These are phyloP conservation scores for Speleostelium caveatum DNA, from an alignment of 78 protist species.

Conservation along the genomic window DNA sequence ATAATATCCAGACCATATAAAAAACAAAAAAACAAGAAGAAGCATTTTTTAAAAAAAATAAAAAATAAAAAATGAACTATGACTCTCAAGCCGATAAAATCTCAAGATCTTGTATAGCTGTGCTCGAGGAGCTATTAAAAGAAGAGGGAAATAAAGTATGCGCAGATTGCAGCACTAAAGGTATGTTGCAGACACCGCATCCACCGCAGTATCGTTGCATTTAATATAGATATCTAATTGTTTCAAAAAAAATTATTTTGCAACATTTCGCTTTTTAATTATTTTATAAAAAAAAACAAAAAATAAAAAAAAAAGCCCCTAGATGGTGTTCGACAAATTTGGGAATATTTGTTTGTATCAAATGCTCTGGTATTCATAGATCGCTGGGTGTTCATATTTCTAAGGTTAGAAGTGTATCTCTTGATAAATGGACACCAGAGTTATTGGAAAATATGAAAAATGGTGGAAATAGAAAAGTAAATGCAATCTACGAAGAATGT, in stretches of 20 bases:
- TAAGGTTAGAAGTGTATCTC: slow-evolving; percentile 80
- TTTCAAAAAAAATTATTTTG: too few relatives aligned
- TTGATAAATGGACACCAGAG: slow-evolving; percentile 82
- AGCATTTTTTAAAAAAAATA: too few relatives aligned
- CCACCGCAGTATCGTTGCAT: neutral
- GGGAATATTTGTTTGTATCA: slow-evolving; percentile 87
- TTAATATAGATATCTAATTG: neutral
- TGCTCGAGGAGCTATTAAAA: slow-evolving; percentile 47
- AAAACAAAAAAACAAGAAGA: too few relatives aligned
- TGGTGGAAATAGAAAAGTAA: slow-evolving; percentile 81
- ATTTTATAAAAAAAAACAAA: too few relatives aligned
- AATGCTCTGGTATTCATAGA: slow-evolving; percentile 90
- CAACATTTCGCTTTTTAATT: neutral
- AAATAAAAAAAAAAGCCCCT: too few relatives aligned
- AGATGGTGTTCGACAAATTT: slow-evolving; percentile 87
- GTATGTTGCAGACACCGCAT: slow-evolving; percentile 20
- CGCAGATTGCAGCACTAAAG: slow-evolving; percentile 77
- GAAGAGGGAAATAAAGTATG: slow-evolving; percentile 67
- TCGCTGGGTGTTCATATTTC: slow-evolving; percentile 89
- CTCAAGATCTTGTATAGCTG: slow-evolving; percentile 36
- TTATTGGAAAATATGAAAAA: slow-evolving; percentile 77
- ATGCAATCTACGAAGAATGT: slow-evolving; percentile 53
- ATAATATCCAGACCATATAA: too few relatives aligned
- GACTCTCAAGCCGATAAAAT: slow-evolving; percentile 62
- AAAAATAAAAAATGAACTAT: too few relatives aligned